Evolutionary conservation across 2,329 filamentous ascomycete genomes (phyloP), one percentile per base, ranked within the genome.

Genomic region (Colletotrichum sp.): DNA sequence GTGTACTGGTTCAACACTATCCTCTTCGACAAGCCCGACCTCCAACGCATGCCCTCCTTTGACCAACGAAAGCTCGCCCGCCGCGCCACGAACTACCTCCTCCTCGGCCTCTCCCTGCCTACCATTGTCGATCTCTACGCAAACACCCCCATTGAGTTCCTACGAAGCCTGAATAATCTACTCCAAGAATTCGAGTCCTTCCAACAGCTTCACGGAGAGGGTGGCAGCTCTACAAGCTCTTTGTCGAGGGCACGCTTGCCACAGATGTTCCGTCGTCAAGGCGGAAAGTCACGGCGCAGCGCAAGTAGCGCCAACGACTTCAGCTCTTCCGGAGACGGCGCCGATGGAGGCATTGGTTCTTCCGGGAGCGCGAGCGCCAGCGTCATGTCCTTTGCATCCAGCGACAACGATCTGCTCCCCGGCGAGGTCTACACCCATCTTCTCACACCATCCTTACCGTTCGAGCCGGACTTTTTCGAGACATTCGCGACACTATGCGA

Each of bases 1-100:
- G 93, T 98, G 57, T 99, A 98, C 87, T 99, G 97, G 96, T 98
- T 99, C 89, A 98, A 98, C 86, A 98, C 97, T 0, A 92, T 98
- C 76, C 94, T 98, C 82, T 98, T 98, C 85, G 95, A 96, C 78
- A 94, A 95, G 81, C 85, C 91, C 34, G 95, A 98, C 84, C 90
- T 99, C 39, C 88, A 91, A 67, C 93, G 93, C 81, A 93, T 98
- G 87, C 93, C 96, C 61, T 98, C 95, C 82, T 96, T 98, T 82
- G 94, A 98, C 75, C 88, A 92, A 6, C 93, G 94, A 78, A 97
- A 96, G 82, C 92, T 98, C 65, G 93, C 95, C 77, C 94, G 96
- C 74, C 95, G 97, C 80, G 96, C 97, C 43, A 98, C 96, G 67
- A 98, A 98, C 84, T 98, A 96, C 84, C 92, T 99, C 73, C 91